Evolutionary conservation across 495 filamentous ascomycete species (phyloP), one percentile per base, ranked within the genome.

Genomic region (Aspergillus bridgeri): DNA sequence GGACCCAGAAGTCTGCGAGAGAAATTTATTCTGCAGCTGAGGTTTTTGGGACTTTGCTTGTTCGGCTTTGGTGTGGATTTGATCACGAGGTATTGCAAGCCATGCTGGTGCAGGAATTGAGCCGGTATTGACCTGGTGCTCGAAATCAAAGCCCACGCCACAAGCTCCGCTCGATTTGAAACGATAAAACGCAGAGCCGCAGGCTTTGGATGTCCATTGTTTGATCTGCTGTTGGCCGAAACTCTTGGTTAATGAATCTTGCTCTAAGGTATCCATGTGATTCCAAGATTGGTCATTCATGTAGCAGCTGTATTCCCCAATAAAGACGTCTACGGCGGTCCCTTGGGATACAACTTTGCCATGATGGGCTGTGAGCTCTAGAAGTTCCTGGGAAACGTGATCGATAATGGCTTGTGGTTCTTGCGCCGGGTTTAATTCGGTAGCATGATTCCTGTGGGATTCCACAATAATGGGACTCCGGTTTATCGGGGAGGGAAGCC

Each of bases 221-320:
- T 65, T 59, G 42, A 60, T 69, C 59, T 85, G 73, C 2, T 68
- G 72, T 33, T 71, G 66, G 25, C 81, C 80, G 57, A 86, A 84
- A 22, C 64, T 58, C 42, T 60, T 64, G 3, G 73, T 67, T 18
- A 80, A 62, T 1, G 63, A 58, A 3, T 69, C 60, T 52, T 66
- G 69, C 2, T 71, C 59, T 9, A 48, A 62, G 5, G 64, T 55
- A 18, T 59, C 44, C 38, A 62, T 61, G 57, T 72, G 71, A 3
- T 56, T 49, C 80, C 80, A 83, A 2, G 75, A 68, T 22, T 74
- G 65, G 13, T 69, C 69, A 57, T 70, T 65, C 51, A 85, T 61
- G 24, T 78, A 75, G 65, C 76, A 81, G 64, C 73, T 79, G 63
- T 81, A 86, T 57, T 85, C 81, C 15, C 81, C 81, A 22, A 84